These are phyloP conservation scores for Fusarium sp. DNA, from an alignment of 2,329 filamentous ascomycete genomes.

Conservation along the genomic window DNA sequence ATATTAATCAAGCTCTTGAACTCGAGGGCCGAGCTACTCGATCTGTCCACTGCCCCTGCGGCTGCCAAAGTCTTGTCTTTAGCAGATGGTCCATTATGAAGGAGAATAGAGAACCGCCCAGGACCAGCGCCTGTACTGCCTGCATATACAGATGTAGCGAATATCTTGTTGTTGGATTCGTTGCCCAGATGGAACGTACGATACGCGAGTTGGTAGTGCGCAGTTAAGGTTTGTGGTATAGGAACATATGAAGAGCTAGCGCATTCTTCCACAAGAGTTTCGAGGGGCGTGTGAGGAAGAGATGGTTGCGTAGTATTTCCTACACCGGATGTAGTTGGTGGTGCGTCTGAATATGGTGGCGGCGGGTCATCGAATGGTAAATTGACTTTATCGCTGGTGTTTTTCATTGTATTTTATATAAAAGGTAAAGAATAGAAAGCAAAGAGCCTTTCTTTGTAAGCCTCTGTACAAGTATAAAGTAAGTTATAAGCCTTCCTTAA, in stretches of 20 bases:
- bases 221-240: background rate
- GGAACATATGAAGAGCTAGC: background rate
- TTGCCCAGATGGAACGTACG: background rate
- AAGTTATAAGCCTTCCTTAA: no score
- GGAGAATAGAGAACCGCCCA: background rate
- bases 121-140: background rate
- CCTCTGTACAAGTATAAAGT: no score
- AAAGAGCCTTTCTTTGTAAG: no score
- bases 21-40: background rate
- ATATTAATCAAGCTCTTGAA: background rate
- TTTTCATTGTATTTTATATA: no score
- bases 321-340: no score
- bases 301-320: background rate
- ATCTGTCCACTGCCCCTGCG: background rate
- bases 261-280: background rate
- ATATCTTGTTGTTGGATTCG: background rate
- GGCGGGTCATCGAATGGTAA: no score
- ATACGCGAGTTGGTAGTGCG: background rate
- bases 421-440: no score
- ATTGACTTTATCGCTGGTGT: no score
- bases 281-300: background rate
- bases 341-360: no score
- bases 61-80: background rate
- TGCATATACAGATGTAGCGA: background rate
- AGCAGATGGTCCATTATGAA: background rate